Evolutionary conservation across 495 filamentous ascomycete genomes (phyloP).

Genomic region (Penicillium riverlandense): DNA sequence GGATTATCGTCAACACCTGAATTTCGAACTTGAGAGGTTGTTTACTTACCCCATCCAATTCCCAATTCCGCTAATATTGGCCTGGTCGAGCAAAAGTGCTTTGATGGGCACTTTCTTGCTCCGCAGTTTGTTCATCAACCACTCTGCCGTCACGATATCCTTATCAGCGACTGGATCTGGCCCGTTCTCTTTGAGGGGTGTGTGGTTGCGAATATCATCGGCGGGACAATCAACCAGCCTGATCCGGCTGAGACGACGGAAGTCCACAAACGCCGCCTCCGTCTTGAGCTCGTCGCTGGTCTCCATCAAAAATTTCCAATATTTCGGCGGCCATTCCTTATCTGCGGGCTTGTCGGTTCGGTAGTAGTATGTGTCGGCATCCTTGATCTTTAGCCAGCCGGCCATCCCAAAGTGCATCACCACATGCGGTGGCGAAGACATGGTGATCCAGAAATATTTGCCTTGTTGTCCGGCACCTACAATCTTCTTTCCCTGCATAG

Average conservation of each 20-base stretch:
- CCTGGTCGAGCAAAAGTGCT: slow-evolving; percentile 78
- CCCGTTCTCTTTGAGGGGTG: slow-evolving; percentile 81
- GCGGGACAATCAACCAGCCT: slow-evolving; percentile 75
- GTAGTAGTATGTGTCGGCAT: slow-evolving; percentile 71
- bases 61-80: slow-evolving; percentile 85
- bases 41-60: slow-evolving; percentile 83
- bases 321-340: slow-evolving; percentile 79
- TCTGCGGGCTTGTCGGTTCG: slow-evolving; percentile 54
- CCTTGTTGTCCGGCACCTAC: slow-evolving; percentile 73
- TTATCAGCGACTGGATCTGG: slow-evolving; percentile 87
- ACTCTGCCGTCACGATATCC: slow-evolving; percentile 64
- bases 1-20: not conserved
- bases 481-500: slow-evolving; percentile 71
- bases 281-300: slow-evolving; percentile 52
- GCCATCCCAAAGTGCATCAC: slow-evolving; percentile 90
- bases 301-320: slow-evolving; percentile 76
- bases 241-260: slow-evolving; percentile 67
- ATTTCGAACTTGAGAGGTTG: not conserved
- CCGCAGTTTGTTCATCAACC: slow-evolving; percentile 59
- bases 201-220: slow-evolving; percentile 64
- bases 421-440: slow-evolving; percentile 70
- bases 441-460: slow-evolving; percentile 89
- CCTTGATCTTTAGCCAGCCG: slow-evolving; percentile 83
- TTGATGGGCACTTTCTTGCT: slow-evolving; percentile 80
- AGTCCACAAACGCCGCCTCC: slow-evolving; percentile 79